Conservation (phyloP, 1,284 basidiomycete genomes). For the Sanghuangporus sanghuang region DNA sequence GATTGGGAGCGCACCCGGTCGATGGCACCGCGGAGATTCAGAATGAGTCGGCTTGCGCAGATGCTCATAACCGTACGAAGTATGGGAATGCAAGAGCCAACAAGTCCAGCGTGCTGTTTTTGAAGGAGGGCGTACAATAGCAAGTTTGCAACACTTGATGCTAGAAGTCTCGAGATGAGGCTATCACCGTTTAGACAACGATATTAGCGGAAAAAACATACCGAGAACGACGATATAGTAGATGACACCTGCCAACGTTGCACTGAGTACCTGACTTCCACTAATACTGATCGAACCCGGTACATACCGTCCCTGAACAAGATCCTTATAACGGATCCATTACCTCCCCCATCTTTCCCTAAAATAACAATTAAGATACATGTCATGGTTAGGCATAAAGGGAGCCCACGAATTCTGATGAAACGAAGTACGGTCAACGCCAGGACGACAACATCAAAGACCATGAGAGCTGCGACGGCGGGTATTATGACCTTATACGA, state of each 20-base stretch:
- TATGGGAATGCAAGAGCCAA: slow-evolving; percentile 6
- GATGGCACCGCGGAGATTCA: slow-evolving; percentile 14
- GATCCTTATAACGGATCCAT: slow-evolving; percentile 4
- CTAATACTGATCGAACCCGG: not conserved
- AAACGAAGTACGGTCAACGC: slow-evolving; percentile 6
- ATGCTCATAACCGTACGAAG: slow-evolving; percentile 9
- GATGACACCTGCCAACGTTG: not conserved
- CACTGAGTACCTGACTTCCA: not conserved
- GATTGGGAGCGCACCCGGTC: not conserved
- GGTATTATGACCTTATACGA: slow-evolving; percentile 7
- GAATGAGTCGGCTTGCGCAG: slow-evolving; percentile 12
- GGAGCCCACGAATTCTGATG: not conserved
- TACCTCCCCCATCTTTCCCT: slow-evolving; percentile 7
- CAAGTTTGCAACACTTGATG: slow-evolving; percentile 12
- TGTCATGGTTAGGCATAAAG: too few relatives aligned
- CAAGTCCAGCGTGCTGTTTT: not conserved
- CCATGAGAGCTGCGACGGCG: slow-evolving; percentile 11
- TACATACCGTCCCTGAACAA: slow-evolving; percentile 10
- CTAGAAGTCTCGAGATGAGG: not conserved
- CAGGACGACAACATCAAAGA: slow-evolving; percentile 8
- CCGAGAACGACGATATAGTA: slow-evolving; percentile 11
- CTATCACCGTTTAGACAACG: not conserved
- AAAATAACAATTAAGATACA: not conserved
- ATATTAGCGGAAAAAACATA: not conserved
- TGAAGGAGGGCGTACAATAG: slow-evolving; percentile 6